Conservation (phyloP, 495 filamentous ascomycete species). For the Corynascus novoguineensis region DNA sequence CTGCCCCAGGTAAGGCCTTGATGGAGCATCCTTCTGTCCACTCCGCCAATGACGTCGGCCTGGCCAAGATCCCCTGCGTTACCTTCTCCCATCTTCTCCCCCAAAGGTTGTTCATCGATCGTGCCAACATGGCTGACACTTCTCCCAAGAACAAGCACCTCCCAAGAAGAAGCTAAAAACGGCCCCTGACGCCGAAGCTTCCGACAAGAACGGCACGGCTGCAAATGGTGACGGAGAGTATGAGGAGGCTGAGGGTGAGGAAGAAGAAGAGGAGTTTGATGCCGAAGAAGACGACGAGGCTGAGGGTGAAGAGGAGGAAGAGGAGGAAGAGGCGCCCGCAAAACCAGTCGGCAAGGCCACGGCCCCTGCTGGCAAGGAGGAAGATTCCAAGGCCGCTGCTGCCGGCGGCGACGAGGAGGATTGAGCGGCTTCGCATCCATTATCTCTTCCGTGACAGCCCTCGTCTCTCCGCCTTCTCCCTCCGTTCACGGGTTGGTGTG, state of each 20-base stretch:
- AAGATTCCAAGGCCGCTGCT: slow-evolving; percentile 19
- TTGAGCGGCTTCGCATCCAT: slow-evolving; percentile 12
- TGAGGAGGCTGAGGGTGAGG: slow-evolving; percentile 30
- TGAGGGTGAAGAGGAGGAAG: slow-evolving; percentile 33
- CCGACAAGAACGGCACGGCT: slow-evolving; percentile 29
- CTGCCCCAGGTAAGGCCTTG: slow-evolving; percentile 25
- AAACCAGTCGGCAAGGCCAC: slow-evolving; percentile 34
- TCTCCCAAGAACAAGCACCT: slow-evolving; percentile 33
- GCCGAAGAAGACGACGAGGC: slow-evolving; percentile 29
- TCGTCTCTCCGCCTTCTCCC: neutral
- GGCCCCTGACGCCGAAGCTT: slow-evolving; percentile 23
- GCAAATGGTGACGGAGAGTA: slow-evolving; percentile 25
- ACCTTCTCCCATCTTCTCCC: neutral
- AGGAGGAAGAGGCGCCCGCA: slow-evolving; percentile 27
- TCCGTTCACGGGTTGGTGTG: too few species aligned
- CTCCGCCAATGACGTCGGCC: neutral
- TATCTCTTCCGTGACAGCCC: neutral
- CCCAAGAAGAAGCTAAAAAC: slow-evolving; percentile 48
- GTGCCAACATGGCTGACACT: neutral
- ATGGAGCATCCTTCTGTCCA: neutral
- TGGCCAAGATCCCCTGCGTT: neutral
- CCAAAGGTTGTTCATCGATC: too few species aligned
- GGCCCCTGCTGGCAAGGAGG: slow-evolving; percentile 11
- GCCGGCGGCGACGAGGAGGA: slow-evolving; percentile 34
- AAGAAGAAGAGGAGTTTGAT: slow-evolving; percentile 32